These are phyloP conservation scores for Capsella bursapastoris DNA, from an alignment of 345 rosid species.

Conservation along the genomic window DNA sequence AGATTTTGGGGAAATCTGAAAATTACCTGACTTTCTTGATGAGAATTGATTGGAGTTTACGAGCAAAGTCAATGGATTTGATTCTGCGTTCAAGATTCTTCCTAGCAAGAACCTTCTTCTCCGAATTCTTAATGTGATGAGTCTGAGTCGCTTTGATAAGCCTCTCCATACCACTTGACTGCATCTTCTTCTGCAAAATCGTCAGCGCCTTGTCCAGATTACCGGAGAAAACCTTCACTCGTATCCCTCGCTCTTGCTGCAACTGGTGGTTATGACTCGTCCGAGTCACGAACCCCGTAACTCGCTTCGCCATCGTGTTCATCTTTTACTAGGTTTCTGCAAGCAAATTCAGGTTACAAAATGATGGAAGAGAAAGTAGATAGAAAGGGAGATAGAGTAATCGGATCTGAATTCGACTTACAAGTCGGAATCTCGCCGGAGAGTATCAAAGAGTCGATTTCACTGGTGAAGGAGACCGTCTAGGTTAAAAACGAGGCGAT, in stretches of 20 bases:
- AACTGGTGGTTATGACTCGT: conserved; percentile 40
- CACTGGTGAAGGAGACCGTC: neutral
- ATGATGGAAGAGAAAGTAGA: neutral
- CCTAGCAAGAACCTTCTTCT: conserved; percentile 87
- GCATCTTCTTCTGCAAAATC: conserved; percentile 80
- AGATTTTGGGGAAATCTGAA: neutral
- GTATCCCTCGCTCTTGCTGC: conserved; percentile 81
- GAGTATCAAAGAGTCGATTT: conserved; percentile 4
- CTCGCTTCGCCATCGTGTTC: conserved; percentile 47
- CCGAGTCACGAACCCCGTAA: conserved; percentile 39
- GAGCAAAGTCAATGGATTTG: conserved; percentile 71
- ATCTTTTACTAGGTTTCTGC: conserved; percentile 33
- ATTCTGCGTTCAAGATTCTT: conserved; percentile 70
- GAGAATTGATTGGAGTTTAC: conserved; percentile 80
- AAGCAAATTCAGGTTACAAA: neutral
- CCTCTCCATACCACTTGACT: conserved; percentile 86
- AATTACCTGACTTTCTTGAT: conserved; percentile 70
- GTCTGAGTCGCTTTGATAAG: conserved; percentile 68
- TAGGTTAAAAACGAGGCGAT: conserved; percentile 17
- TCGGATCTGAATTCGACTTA: conserved; percentile 11
- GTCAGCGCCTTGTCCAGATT: conserved; percentile 72
- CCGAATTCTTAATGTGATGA: conserved; percentile 85
- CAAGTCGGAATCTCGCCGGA: conserved; percentile 36
- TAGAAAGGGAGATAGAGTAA: neutral
- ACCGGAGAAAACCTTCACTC: conserved; percentile 71